These are phyloP conservation scores for Artemisia annua DNA, from an alignment of 129 eudicot species.

Conservation along the genomic window DNA sequence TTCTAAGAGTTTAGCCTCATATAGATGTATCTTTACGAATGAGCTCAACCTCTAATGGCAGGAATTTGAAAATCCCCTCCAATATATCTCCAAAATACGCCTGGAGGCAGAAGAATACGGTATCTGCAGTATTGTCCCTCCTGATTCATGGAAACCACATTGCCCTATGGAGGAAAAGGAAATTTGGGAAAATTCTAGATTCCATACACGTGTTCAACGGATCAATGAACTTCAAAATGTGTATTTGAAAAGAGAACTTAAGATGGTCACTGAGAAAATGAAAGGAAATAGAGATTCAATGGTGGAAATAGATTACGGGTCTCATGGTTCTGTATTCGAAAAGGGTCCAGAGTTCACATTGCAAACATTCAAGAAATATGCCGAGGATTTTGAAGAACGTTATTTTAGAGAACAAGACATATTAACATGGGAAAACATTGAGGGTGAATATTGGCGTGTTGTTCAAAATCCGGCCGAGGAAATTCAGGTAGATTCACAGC, in stretches of 20 bases:
- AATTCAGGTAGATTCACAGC: constrained; percentile 56
- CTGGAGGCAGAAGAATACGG: constrained; percentile 62
- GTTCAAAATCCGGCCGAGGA: constrained; percentile 73
- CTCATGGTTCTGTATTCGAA: constrained; percentile 47
- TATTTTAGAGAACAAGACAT: constrained; percentile 48
- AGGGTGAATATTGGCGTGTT: constrained; percentile 91
- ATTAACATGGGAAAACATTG: constrained; percentile 41
- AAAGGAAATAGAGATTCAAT: neutral
- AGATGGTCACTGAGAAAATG: constrained; percentile 29
- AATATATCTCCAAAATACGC: constrained; percentile 63
- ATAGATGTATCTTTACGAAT: too few relatives aligned
- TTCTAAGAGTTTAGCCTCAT: too few relatives aligned
- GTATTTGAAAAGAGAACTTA: constrained; percentile 37
- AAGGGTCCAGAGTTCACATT: constrained; percentile 58
- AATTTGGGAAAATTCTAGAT: constrained; percentile 39
- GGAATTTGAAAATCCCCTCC: constrained; percentile 68
- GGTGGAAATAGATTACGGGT: too few relatives aligned
- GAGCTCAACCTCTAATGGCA: constrained; percentile 20
- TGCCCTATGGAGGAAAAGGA: constrained; percentile 39
- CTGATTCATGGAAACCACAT: constrained; percentile 81
- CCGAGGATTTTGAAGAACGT: constrained; percentile 56
- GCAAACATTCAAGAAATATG: constrained; percentile 56
- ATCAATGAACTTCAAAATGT: constrained; percentile 54
- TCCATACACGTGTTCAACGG: constrained; percentile 50
- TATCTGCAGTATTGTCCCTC: constrained; percentile 84